These are phyloP conservation scores for Dactylellina parvicollis DNA, from an alignment of 2,329 filamentous ascomycete genomes.

Conservation along the genomic window DNA sequence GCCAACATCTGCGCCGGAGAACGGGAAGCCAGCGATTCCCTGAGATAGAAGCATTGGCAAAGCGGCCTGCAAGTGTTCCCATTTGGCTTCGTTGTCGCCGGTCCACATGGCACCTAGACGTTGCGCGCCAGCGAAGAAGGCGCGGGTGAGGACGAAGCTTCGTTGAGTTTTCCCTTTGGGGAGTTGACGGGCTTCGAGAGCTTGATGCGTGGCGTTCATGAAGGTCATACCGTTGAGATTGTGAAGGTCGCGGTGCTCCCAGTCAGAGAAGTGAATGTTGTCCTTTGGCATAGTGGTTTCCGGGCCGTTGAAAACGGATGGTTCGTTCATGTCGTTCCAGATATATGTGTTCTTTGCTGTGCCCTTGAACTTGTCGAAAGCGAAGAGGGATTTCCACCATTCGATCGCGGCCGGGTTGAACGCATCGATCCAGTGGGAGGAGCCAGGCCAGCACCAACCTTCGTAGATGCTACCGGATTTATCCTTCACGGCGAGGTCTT, in stretches of 20 bases:
- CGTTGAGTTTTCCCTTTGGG: slow-evolving; percentile 81
- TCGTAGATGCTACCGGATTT: slow-evolving; percentile 91
- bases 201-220: slow-evolving; percentile 91
- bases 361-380: slow-evolving; percentile 86
- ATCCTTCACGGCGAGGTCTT: slow-evolving; percentile 84
- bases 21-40: slow-evolving; percentile 91
- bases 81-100: slow-evolving; percentile 93
- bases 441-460: slow-evolving; percentile 98
- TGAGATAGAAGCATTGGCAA: slow-evolving; percentile 94
- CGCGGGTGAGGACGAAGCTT: slow-evolving; percentile 90
- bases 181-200: slow-evolving; percentile 78
- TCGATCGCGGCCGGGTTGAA: slow-evolving; percentile 91
- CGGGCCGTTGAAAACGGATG: slow-evolving; percentile 97
- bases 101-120: slow-evolving; percentile 97
- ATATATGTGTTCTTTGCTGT: slow-evolving; percentile 87
- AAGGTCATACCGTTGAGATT: slow-evolving; percentile 96
- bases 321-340: slow-evolving; percentile 99
- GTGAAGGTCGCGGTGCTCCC: slow-evolving; percentile 97
- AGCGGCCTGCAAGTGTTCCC: slow-evolving; percentile 87
- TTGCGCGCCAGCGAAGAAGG: slow-evolving; percentile 91
- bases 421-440: slow-evolving; percentile 93
- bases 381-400: slow-evolving; percentile 92
- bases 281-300: slow-evolving; percentile 99
- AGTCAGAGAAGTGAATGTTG: slow-evolving; percentile 87
- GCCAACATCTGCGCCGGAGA: slow-evolving; percentile 92